Percentiles rank a stretch among this genome's conserved stretches.
Conservation (phyloP, 495 filamentous ascomycete species). For the Aspergillus ostianus region DNA sequence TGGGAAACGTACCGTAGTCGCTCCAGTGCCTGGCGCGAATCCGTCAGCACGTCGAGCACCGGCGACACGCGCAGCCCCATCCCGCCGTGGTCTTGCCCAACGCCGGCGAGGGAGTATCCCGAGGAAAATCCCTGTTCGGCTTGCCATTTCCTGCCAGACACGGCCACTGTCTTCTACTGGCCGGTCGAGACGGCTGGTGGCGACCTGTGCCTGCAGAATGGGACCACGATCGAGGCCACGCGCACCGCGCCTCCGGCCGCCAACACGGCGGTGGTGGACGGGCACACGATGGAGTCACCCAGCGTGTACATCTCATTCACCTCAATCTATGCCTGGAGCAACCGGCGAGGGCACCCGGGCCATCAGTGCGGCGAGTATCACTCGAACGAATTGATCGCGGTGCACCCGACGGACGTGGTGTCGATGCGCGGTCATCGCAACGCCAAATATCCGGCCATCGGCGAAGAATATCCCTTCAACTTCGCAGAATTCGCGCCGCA, state of each 20-base stretch:
- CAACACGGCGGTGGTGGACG: constrained; percentile 26
- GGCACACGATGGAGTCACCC: constrained; percentile 23
- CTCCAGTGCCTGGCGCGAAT: constrained; percentile 11
- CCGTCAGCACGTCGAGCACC: constrained; percentile 8
- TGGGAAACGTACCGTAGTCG: constrained; percentile 23
- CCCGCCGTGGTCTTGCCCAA: constrained; percentile 16
- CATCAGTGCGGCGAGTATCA: constrained; percentile 23
- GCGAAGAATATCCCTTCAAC: constrained; percentile 26
- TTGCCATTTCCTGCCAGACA: constrained; percentile 27
- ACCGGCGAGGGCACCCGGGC: constrained; percentile 20
- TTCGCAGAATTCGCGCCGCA: constrained; percentile 26
- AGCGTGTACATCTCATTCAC: constrained; percentile 29
- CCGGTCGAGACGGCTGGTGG: constrained; percentile 23
- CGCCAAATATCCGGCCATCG: constrained; percentile 22
- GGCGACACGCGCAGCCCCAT: constrained; percentile 27
- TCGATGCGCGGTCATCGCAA: constrained; percentile 25
- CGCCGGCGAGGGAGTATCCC: constrained; percentile 3
- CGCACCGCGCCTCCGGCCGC: constrained; percentile 13
- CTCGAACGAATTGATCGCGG: constrained; percentile 19
- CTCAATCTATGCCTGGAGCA: constrained; percentile 26
- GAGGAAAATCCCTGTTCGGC: constrained; percentile 21
- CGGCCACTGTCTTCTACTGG: constrained; percentile 32
- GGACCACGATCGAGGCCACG: constrained; percentile 21
- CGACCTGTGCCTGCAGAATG: constrained; percentile 25
- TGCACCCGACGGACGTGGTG: constrained; percentile 15